Evolutionary conservation across 345 rosid genomes (phyloP).

Genomic region (Populus pruinosa): DNA sequence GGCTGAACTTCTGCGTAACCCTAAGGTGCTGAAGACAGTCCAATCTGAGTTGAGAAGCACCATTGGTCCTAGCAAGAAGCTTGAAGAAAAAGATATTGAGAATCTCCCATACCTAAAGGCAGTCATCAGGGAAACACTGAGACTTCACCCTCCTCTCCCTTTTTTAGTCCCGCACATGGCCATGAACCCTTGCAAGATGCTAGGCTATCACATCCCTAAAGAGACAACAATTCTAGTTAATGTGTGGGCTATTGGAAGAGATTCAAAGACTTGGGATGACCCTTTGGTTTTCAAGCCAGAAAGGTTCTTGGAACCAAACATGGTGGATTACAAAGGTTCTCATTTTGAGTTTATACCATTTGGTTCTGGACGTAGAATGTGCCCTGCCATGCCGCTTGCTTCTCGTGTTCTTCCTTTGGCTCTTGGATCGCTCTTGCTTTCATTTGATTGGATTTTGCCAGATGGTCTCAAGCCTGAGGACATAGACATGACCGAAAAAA

Average conservation of each 20-base stretch:
- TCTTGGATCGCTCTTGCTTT: constrained; percentile 54
- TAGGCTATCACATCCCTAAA: constrained; percentile 54
- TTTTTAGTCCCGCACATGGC: constrained; percentile 84
- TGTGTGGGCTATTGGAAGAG: no score
- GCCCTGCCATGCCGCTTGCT: constrained; percentile 71
- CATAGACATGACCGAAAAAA: constrained; percentile 64
- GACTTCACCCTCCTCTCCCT: constrained; percentile 81
- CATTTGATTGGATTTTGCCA: constrained; percentile 61
- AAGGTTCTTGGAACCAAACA: constrained; percentile 46
- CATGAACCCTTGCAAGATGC: constrained; percentile 51
- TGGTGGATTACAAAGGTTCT: constrained; percentile 54
- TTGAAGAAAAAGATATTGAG: constrained; percentile 52
- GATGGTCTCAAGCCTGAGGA: constrained; percentile 41
- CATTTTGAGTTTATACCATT: constrained; percentile 73
- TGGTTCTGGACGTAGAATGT: constrained; percentile 83
- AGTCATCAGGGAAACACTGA: constrained; percentile 65
- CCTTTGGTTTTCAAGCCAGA: constrained; percentile 57
- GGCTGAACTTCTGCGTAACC: constrained; percentile 69
- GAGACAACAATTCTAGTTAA: constrained; percentile 56
- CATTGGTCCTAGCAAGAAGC: constrained; percentile 30
- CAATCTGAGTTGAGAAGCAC: constrained; percentile 54
- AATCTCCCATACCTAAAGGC: constrained; percentile 65
- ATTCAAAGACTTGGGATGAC: no score
- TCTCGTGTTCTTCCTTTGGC: constrained; percentile 65
- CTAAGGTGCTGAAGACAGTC: constrained; percentile 35